Evolutionary conservation across 2,329 filamentous ascomycete species (phyloP), one percentile per base, ranked within the genome.

Genomic region (Arthrobotrys conoides): DNA sequence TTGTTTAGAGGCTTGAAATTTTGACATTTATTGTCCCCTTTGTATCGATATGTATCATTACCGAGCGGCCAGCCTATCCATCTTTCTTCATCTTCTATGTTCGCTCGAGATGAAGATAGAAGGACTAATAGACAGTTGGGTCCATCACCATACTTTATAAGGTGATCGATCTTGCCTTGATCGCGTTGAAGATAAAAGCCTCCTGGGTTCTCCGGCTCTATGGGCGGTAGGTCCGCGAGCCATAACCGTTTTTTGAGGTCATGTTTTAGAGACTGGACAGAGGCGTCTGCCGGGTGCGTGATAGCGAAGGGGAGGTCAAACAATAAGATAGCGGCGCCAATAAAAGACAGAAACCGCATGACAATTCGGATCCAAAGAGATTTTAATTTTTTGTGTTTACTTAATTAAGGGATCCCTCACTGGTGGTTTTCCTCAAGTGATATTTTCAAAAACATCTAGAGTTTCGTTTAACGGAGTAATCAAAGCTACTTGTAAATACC

Each of bases 61-160:
- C 36, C 41, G 12, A 71, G 30, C 1, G 68, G 57, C 14, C 30
- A 33, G 6, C 68, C 68, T 46, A 41, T 16, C 68, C 68, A 71
- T 63, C 30, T 30, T 2, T 36, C 8, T 16, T 20, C 16, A 22
- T 59, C 30, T 5, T 22, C 24, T 30, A 8, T 38, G 20, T 51
- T 20, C 1, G 18, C 18, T 20, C 64, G 46, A n/a, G 22, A 20
- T 38, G 27, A 18, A 59, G 53, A 30, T 2, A 44, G 51, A 22
- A 59, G 51, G 5, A 16, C 24, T 12, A 70, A 8, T 41, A 46
- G 33, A 30, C 46, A 59, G 18, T 14, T 38, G 3, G 30, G 6
- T 2, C 9, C n/a, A 8, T 59, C 30, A 8, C 27, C 27, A 12
- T 33, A 10, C 0, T 24, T 9, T 14, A 51, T 24, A 33, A 55